phyloP scores from a whole-genome alignment of 257 asterid species.

The Solanum tarapatanum region DNA sequence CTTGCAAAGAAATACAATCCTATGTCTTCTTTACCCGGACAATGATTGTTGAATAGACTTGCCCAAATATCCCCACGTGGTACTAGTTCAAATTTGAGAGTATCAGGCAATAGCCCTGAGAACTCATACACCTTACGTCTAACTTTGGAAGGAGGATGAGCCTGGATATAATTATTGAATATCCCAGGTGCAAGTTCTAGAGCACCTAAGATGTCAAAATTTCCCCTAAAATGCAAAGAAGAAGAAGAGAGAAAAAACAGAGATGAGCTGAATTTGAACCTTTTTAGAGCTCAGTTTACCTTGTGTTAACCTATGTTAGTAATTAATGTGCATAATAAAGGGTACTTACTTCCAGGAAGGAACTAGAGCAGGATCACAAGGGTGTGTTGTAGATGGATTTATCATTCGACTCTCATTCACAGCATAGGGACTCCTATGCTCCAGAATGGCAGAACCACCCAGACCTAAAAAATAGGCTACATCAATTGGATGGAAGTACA shows the following conservation, averaged over 20 bases:
- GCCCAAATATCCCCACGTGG: slow-evolving; percentile 23
- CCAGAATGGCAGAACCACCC: slow-evolving; percentile 4
- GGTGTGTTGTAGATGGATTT: slow-evolving; percentile 5
- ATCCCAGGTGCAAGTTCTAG: not conserved
- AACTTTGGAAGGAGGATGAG: slow-evolving; percentile 45
- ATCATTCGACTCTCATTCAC: slow-evolving; percentile 6
- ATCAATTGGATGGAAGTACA: not conserved
- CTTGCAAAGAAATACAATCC: slow-evolving; percentile 58
- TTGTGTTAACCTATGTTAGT: not conserved
- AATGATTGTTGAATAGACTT: slow-evolving; percentile 19
- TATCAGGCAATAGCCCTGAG: slow-evolving; percentile 43
- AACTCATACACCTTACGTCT: slow-evolving; percentile 34
- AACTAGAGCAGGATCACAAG: slow-evolving; percentile 23
- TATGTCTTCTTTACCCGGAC: slow-evolving; percentile 36
- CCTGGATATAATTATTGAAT: slow-evolving; percentile 25
- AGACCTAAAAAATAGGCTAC: slow-evolving; percentile 21
- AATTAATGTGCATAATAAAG: not conserved
- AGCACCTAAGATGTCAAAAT: slow-evolving; percentile 26
- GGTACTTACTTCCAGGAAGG: slow-evolving; percentile 57
- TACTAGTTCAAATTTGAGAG: slow-evolving; percentile 41
- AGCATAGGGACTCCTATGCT: slow-evolving; percentile 9
- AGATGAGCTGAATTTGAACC: not conserved
- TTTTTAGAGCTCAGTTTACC: not conserved
- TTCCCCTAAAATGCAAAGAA: slow-evolving; percentile 35
- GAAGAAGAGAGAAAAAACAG: not conserved